These are phyloP conservation scores for Tephrocybe rancida DNA, from an alignment of 768 basidiomycete species.

Conservation along the genomic window DNA sequence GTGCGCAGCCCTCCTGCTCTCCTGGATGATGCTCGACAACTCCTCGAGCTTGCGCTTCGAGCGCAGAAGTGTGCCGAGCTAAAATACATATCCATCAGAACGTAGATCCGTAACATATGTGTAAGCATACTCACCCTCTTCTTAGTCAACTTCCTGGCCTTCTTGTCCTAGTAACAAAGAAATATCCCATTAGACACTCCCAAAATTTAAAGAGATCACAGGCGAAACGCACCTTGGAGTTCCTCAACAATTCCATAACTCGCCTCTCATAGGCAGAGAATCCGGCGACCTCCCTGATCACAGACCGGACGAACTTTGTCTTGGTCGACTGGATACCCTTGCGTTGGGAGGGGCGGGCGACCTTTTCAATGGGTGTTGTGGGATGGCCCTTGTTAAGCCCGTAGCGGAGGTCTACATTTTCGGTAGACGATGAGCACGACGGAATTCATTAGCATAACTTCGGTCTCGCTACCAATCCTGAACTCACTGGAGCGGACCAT, in stretches of 20 bases:
- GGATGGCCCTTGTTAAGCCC: constrained; percentile 90
- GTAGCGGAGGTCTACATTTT: constrained; percentile 69
- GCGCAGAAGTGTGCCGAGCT: constrained; percentile 97
- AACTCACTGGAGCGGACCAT: constrained; percentile 81
- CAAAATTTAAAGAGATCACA: neutral
- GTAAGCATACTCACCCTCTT: constrained; percentile 76
- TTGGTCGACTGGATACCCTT: constrained; percentile 91
- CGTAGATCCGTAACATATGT: constrained; percentile 5
- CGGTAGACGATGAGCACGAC: constrained; percentile 10
- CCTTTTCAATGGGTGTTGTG: constrained; percentile 81
- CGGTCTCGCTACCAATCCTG: neutral
- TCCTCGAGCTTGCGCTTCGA: constrained; percentile 99
- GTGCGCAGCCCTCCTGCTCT: constrained; percentile 77
- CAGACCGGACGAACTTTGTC: constrained; percentile 91
- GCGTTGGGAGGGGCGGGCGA: constrained; percentile 80
- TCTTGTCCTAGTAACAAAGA: constrained; percentile 78
- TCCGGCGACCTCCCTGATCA: constrained; percentile 96
- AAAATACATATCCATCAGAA: too few relatives aligned
- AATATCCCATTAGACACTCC: neutral
- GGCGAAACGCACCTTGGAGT: constrained; percentile 78
- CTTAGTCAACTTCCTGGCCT: constrained; percentile 98
- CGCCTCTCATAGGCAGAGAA: constrained; percentile 98
- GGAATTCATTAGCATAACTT: constrained; percentile 11
- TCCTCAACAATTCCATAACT: constrained; percentile 96
- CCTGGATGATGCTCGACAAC: constrained; percentile 87